Base-by-base conservation (phyloP, 2,329 filamentous ascomycete species). In the Myriosclerotinia curreyana region DNA sequence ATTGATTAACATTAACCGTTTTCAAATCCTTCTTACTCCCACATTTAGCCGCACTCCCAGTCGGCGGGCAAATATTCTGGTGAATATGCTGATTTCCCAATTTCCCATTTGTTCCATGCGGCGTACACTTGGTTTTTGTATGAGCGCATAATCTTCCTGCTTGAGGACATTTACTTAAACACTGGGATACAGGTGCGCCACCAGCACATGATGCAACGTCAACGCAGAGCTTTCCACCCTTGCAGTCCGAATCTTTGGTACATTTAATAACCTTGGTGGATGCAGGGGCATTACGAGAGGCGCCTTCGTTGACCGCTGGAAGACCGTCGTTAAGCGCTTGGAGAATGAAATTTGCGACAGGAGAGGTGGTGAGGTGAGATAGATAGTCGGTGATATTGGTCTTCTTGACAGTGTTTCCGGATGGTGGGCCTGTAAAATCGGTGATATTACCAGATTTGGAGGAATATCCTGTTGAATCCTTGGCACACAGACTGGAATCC, bases 401-500 rank as follows among this genome's bases (percentile, higher is more conserved):
- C 22, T 34, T 53, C 22, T 34, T 53, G 38, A 5, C 42, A 6
- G 34, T n/a, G 11, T 15, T 28, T 15, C 15, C 59, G 15, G 44
- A 36, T 38, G 52, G n/a, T 14, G 63, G 58, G 1, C 58, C 50
- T 5, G 38, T n/a, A 12, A 62, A 62, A 12, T 62, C 46, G 5
- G 59, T 52, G 14, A 17, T 36, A n/a, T 62, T 65, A 48, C 20
- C 14, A 12, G 40, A 50, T 7, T 36, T 38, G 6, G 58, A 48
- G 9, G 67, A 60, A 25, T 65, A 66, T 5, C 68, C 69, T 1
- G 67, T 70, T 40, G 67, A 69, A 15, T 49, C 64, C 31, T 68
- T 49, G 1, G 74, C 73, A 64, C 76, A 78, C 28, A 71, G 63
- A 8, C 64, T 61, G 58, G 76, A 74, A 8, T 66, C 77, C 1